Conservation (phyloP, 2,329 filamentous ascomycete genomes). For the Diaporthe eres region DNA sequence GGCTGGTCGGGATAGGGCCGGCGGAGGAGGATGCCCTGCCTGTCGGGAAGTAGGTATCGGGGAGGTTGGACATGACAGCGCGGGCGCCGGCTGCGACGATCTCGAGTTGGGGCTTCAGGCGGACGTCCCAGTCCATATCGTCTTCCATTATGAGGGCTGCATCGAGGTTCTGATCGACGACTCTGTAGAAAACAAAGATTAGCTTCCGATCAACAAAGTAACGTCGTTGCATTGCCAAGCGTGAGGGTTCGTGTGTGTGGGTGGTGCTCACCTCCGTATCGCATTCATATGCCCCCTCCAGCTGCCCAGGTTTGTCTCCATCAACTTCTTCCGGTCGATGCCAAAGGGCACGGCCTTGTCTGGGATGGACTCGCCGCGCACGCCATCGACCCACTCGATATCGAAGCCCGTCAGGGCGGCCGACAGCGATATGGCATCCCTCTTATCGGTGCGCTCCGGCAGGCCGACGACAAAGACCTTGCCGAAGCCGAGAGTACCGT, state of each 20-base stretch:
- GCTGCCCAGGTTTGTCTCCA: slow-evolving; percentile 51
- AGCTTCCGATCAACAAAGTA: slow-evolving; percentile 10
- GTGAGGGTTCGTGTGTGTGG: neutral
- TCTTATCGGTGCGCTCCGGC: slow-evolving; percentile 63
- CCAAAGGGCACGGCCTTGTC: slow-evolving; percentile 55
- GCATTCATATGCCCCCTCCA: slow-evolving; percentile 61
- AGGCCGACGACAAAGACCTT: slow-evolving; percentile 64
- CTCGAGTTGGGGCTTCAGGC: slow-evolving; percentile 55
- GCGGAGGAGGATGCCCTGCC: slow-evolving; percentile 30
- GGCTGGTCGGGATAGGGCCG: slow-evolving; percentile 22
- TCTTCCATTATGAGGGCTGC: slow-evolving; percentile 62
- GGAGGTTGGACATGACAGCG: slow-evolving; percentile 38
- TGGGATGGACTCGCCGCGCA: slow-evolving; percentile 54
- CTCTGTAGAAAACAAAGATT: slow-evolving; percentile 44
- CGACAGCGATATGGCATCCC: slow-evolving; percentile 63
- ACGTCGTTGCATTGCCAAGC: slow-evolving; percentile 23
- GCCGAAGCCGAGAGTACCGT: slow-evolving; percentile 50
- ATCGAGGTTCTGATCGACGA: slow-evolving; percentile 55
- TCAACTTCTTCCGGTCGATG: slow-evolving; percentile 50
- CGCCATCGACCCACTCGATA: slow-evolving; percentile 62
- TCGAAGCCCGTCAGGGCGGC: slow-evolving; percentile 60
- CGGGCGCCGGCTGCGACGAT: slow-evolving; percentile 40
- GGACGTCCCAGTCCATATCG: slow-evolving; percentile 64
- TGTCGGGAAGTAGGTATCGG: slow-evolving; percentile 36
- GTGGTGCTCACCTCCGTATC: slow-evolving; percentile 46